phyloP scores from a whole-genome alignment of 1,284 basidiomycete species.

The Phlebopus sp. region DNA sequence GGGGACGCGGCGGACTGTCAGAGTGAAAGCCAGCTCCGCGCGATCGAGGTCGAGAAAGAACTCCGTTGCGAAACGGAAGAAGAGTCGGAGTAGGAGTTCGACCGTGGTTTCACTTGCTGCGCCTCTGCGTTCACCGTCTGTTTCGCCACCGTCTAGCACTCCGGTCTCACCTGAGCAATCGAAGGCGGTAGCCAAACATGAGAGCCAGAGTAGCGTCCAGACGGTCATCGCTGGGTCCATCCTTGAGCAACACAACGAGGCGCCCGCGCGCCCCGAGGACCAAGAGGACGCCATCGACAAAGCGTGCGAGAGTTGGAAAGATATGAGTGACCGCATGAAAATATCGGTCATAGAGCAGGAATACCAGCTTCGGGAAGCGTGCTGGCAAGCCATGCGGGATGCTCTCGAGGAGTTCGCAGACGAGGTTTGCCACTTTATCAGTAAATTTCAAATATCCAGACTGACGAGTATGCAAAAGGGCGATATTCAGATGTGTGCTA shows the following conservation, averaged over 20 bases:
- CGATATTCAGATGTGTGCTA: constrained; percentile 73
- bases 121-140: constrained; percentile 19
- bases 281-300: constrained; percentile 4
- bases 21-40: constrained; percentile 9
- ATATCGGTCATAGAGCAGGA: constrained; percentile 53
- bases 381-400: constrained; percentile 55
- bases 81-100: constrained; percentile 53
- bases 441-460: neutral
- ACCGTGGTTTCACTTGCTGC: constrained; percentile 56
- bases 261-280: constrained; percentile 3
- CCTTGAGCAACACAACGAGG: constrained; percentile 31
- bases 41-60: constrained; percentile 21
- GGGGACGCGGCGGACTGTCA: neutral
- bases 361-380: constrained; percentile 45
- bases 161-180: neutral
- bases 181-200: constrained; percentile 33
- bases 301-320: constrained; percentile 23
- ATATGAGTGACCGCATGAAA: constrained; percentile 35
- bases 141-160: constrained; percentile 9
- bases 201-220: constrained; percentile 63
- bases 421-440: constrained; percentile 39
- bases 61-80: constrained; percentile 14
- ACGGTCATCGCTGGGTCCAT: constrained; percentile 55
- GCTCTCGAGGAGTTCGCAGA: constrained; percentile 62
- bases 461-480: constrained; percentile 38